phyloP scores from a whole-genome alignment of 352 stramenopile species.

The Blastocystis sp. region DNA sequence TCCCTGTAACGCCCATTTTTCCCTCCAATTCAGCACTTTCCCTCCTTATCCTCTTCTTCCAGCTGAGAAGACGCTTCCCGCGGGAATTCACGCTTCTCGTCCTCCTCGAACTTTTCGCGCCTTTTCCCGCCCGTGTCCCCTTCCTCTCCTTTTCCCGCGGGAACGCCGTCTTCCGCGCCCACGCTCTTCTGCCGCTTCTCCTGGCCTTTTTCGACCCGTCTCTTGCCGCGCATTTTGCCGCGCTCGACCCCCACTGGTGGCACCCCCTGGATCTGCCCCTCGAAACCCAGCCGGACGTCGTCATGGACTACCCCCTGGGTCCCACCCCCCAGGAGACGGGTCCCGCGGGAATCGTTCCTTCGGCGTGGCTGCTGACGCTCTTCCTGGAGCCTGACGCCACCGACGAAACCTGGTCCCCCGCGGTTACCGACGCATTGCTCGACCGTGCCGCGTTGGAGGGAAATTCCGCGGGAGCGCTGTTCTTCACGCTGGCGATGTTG shows the following conservation, averaged over 20 bases:
- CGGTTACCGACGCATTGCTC: neutral
- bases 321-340: neutral
- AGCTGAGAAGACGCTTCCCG: neutral
- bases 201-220: neutral
- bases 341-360: neutral
- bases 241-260: neutral
- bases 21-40: neutral
- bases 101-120: constrained; percentile 20
- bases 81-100: constrained; percentile 47
- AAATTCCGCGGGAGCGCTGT: neutral
- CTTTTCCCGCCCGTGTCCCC: constrained; percentile 4
- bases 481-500: neutral
- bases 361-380: neutral
- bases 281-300: constrained; percentile 13
- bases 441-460: constrained; percentile 20
- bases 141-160: constrained; percentile 34
- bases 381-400: neutral
- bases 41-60: neutral
- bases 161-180: neutral
- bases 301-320: neutral
- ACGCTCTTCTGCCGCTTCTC: constrained; percentile 1
- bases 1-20: neutral
- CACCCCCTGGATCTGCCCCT: neutral
- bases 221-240: neutral
- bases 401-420: neutral